Percentiles rank a stretch among this genome's conserved stretches.
These are phyloP conservation scores for Taphrina sp. DNA, from an alignment of 1,139 yeast species.

Conservation along the genomic window DNA sequence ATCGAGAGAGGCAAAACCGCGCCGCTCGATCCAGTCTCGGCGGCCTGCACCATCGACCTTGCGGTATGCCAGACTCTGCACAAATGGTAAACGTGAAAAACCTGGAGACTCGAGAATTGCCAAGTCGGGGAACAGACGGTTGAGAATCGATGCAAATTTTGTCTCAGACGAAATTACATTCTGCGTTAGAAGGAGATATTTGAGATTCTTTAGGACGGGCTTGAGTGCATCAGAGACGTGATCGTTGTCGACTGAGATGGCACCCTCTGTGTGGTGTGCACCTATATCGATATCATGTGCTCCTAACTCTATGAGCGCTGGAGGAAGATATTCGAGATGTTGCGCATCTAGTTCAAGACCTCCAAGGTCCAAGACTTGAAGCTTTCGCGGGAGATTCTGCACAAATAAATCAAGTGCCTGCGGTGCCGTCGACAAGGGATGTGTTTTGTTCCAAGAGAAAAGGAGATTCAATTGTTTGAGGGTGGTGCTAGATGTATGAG, in stretches of 20 bases:
- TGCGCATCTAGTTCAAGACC: constrained; percentile 20
- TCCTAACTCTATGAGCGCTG: constrained; percentile 9
- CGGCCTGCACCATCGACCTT: constrained; percentile 16
- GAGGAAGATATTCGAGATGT: constrained; percentile 10
- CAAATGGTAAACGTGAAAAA: constrained; percentile 6
- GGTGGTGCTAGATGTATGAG: background rate
- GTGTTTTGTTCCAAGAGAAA: constrained; percentile 30
- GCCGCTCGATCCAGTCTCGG: constrained; percentile 23
- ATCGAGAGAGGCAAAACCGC: background rate
- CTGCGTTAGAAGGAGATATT: constrained; percentile 19
- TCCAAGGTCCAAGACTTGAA: constrained; percentile 8
- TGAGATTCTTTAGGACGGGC: constrained; percentile 2
- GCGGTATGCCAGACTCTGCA: constrained; percentile 3
- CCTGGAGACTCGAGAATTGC: constrained; percentile 28
- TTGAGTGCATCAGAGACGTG: background rate
- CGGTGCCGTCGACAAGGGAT: constrained; percentile 23
- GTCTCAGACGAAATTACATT: constrained; percentile 25
- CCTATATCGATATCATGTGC: constrained; percentile 24
- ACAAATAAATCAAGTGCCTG: constrained; percentile 12
- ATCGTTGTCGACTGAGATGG: background rate
- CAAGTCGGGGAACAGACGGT: constrained; percentile 12
- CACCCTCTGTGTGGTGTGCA: background rate
- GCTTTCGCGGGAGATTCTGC: constrained; percentile 6
- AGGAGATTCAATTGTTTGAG: constrained; percentile 8
- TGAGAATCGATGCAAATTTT: constrained; percentile 15